Evolutionary conservation across 139 green algal genomes (phyloP), one percentile per base, ranked within the genome.

Genomic region (Chlorella sp.): DNA sequence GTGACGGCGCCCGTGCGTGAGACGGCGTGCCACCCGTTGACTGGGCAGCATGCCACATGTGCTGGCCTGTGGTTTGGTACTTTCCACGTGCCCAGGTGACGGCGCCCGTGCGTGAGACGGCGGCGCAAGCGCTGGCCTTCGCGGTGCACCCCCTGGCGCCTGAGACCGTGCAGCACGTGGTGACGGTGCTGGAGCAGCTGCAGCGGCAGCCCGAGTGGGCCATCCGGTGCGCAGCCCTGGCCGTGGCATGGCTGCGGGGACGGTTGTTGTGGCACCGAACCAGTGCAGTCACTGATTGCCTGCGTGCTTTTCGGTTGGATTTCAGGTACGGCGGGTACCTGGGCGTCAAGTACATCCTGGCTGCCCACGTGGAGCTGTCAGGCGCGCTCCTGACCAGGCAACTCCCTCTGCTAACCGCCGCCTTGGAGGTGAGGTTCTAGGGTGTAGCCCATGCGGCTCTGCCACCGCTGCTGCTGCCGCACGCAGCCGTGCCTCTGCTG

Each of bases 1-100:
- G 92, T 93, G 31, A 91, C 96, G 34, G 93, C 91, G 1, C 94
- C 94, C 0, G 92, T 98, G 34, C 80, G 93, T 23, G 95, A 99
- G 86, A 98, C 94, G 17, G 88, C 88, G 5, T 93, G 91, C 23
- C 95, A 99, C 82, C 93, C 92, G 22, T 82, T 99, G 60, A 94
- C 90, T n/a, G n/a, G 42, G 42, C 42, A 55, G n/a, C n/a, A n/a
- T n/a, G n/a, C n/a, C n/a, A n/a, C n/a, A n/a, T n/a, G n/a, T n/a
- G n/a, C n/a, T n/a, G n/a, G n/a, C n/a, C n/a, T n/a, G n/a, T 27
- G 10, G n/a, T 67, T n/a, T 24, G 61, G n/a, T 35, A 35, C n/a
- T 17, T 67, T 2, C n/a, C 31, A n/a, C n/a, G 55, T 26, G 20
- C 55, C 22, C 83, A 92, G 85, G 92, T 93, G 31, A 91, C 96